Evolutionary conservation across 2,329 filamentous ascomycete genomes (phyloP).

Genomic region (Cryphonectria carpinicola): DNA sequence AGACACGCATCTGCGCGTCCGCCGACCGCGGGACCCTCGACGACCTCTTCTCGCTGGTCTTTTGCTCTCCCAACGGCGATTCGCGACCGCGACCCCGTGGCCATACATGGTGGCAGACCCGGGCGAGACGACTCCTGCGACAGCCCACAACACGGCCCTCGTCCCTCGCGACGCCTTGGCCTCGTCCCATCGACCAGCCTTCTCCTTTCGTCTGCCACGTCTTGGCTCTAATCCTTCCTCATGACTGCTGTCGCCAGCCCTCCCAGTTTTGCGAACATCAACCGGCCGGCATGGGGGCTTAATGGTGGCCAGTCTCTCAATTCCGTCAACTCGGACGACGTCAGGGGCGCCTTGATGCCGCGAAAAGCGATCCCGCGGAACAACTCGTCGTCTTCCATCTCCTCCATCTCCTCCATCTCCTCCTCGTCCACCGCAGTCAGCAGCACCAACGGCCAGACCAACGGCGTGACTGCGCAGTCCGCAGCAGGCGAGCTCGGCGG

Average conservation of each 20-base stretch:
- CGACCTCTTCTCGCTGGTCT: slow-evolving; percentile 28
- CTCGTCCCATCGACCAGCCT: slow-evolving; percentile 30
- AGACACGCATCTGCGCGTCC: slow-evolving; percentile 22
- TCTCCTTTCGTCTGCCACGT: slow-evolving; percentile 21
- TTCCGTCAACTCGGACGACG: slow-evolving; percentile 82
- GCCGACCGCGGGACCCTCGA: slow-evolving; percentile 13
- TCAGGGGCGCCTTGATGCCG: slow-evolving; percentile 85
- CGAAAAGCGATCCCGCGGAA: slow-evolving; percentile 85
- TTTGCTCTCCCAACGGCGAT: slow-evolving; percentile 24
- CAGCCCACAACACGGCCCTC: slow-evolving; percentile 16
- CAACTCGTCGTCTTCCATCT: slow-evolving; percentile 89
- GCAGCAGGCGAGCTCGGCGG: slow-evolving; percentile 53
- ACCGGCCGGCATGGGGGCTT: slow-evolving; percentile 68
- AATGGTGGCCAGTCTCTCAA: slow-evolving; percentile 56
- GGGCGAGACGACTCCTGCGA: slow-evolving; percentile 25
- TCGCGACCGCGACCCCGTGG: slow-evolving; percentile 25
- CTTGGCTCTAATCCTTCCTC: slow-evolving; percentile 40
- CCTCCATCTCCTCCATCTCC: slow-evolving; percentile 63
- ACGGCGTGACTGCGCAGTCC: slow-evolving; percentile 57
- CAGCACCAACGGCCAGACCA: slow-evolving; percentile 63
- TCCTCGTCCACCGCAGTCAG: slow-evolving; percentile 68
- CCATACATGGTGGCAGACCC: slow-evolving; percentile 34
- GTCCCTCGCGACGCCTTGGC: slow-evolving; percentile 31
- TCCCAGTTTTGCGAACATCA: slow-evolving; percentile 65
- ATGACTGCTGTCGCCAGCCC: slow-evolving; percentile 73